These are phyloP conservation scores for Trichomonascaceae sp. DNA, from an alignment of 1,139 yeast species.

Conservation along the genomic window DNA sequence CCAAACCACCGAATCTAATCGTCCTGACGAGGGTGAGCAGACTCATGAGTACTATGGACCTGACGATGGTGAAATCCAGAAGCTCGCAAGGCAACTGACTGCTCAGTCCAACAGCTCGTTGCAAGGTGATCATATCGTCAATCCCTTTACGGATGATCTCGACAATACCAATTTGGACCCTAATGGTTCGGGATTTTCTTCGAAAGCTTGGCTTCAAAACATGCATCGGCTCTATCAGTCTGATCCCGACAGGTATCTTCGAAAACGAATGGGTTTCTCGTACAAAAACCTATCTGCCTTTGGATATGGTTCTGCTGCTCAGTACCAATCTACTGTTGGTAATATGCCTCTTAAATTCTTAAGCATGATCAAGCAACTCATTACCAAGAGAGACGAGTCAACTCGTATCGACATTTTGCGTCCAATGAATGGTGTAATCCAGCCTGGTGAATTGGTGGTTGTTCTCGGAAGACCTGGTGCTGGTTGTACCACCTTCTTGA, in stretches of 20 bases:
- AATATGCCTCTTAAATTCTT: not conserved
- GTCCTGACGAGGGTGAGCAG: not conserved
- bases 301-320: conserved; percentile 73
- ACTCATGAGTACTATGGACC: not conserved
- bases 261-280: conserved; percentile 45
- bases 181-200: conserved; percentile 47
- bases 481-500: conserved; percentile 56
- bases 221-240: conserved; percentile 38
- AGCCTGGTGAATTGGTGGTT: conserved; percentile 56
- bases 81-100: conserved; percentile 24
- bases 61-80: conserved; percentile 12
- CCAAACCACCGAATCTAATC: not conserved
- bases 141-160: conserved; percentile 16
- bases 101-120: conserved; percentile 11
- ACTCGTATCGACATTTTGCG: conserved; percentile 35
- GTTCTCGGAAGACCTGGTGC: conserved; percentile 66
- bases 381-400: not conserved
- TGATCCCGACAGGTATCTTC: conserved; percentile 17
- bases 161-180: conserved; percentile 45
- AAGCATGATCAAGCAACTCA: not conserved
- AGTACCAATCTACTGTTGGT: conserved; percentile 61
- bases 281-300: conserved; percentile 63
- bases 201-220: conserved; percentile 70
- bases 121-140: conserved; percentile 5
- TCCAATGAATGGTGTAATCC: conserved; percentile 38